Conservation (phyloP, 2,329 filamentous ascomycete genomes). For the Ophiostoma pallidulum region DNA sequence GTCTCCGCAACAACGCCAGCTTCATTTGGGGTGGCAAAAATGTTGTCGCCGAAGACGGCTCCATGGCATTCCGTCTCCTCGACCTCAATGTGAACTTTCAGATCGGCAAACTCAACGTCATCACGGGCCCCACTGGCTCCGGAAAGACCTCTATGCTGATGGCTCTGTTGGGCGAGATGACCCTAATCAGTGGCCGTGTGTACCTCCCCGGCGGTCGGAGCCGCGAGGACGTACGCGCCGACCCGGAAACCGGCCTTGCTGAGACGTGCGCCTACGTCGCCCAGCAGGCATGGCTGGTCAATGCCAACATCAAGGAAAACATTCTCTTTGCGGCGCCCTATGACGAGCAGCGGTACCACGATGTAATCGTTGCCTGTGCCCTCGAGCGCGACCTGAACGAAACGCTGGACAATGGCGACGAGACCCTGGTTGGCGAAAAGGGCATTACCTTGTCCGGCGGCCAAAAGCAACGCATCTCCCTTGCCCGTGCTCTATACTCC, state of each 20-base stretch:
- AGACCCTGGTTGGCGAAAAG: constrained; percentile 93
- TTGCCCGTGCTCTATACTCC: constrained; percentile 95
- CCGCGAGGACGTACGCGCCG: constrained; percentile 71
- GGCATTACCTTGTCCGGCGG: constrained; percentile 94
- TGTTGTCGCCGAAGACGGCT: constrained; percentile 50
- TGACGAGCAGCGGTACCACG: constrained; percentile 72
- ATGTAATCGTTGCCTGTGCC: constrained; percentile 85
- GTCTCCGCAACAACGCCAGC: constrained; percentile 65
- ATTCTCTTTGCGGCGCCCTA: constrained; percentile 80
- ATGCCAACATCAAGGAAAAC: constrained; percentile 91
- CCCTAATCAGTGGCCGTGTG: constrained; percentile 66
- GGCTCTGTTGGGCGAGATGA: constrained; percentile 96
- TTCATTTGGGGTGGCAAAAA: constrained; percentile 79
- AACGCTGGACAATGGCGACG: constrained; percentile 84
- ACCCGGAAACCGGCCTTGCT: constrained; percentile 76
- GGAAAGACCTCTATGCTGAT: constrained; percentile 95
- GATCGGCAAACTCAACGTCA: constrained; percentile 80
- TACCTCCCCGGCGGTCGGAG: constrained; percentile 78
- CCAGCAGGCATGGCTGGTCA: constrained; percentile 94
- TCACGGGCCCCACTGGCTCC: constrained; percentile 85
- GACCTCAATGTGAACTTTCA: constrained; percentile 75
- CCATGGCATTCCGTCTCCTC: constrained; percentile 72
- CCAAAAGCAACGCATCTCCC: constrained; percentile 93
- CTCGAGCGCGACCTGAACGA: constrained; percentile 75
- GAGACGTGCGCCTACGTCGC: constrained; percentile 95